These are phyloP conservation scores for Aspergillus coremiiformis DNA, from an alignment of 495 filamentous ascomycete genomes.

Conservation along the genomic window DNA sequence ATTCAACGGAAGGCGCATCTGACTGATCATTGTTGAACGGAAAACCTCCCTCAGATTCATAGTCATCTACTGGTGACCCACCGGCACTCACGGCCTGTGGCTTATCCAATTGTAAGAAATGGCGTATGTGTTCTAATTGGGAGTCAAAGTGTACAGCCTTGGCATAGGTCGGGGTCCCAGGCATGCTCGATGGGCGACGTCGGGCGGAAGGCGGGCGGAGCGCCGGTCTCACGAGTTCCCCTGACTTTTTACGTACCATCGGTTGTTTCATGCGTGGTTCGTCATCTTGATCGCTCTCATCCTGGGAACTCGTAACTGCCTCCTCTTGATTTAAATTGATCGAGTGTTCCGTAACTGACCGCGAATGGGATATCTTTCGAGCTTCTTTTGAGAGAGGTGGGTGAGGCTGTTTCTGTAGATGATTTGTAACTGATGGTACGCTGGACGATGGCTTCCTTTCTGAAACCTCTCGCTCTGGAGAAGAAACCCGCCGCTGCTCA, in stretches of 20 bases:
- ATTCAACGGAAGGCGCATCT: conserved; percentile 55
- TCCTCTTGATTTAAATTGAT: conserved; percentile 48
- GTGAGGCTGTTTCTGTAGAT: conserved; percentile 12
- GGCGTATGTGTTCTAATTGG: conserved; percentile 86
- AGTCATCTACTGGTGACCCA: conserved; percentile 85
- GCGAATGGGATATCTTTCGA: conserved; percentile 67
- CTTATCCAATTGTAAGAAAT: conserved; percentile 87
- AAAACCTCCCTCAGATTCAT: conserved; percentile 77
- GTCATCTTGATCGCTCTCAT: conserved; percentile 58
- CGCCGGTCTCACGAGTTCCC: conserved; percentile 90
- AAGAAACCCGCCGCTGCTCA: conserved; percentile 55
- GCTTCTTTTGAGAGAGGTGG: conserved; percentile 47
- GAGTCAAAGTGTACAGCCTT: conserved; percentile 97
- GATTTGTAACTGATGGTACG: conserved; percentile 2
- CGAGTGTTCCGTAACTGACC: conserved; percentile 74
- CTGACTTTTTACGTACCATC: conserved; percentile 97
- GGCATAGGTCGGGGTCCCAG: conserved; percentile 88
- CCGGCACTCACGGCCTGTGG: conserved; percentile 91
- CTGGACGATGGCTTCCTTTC: conserved; percentile 28
- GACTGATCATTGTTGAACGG: conserved; percentile 65
- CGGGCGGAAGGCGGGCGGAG: conserved; percentile 63
- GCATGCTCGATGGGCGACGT: conserved; percentile 89
- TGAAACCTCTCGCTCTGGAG: conserved; percentile 45
- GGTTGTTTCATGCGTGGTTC: conserved; percentile 56
- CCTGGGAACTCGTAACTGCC: conserved; percentile 53